Base-by-base conservation (phyloP, 2,329 filamentous ascomycete genomes). In the Daldinia sp. region DNA sequence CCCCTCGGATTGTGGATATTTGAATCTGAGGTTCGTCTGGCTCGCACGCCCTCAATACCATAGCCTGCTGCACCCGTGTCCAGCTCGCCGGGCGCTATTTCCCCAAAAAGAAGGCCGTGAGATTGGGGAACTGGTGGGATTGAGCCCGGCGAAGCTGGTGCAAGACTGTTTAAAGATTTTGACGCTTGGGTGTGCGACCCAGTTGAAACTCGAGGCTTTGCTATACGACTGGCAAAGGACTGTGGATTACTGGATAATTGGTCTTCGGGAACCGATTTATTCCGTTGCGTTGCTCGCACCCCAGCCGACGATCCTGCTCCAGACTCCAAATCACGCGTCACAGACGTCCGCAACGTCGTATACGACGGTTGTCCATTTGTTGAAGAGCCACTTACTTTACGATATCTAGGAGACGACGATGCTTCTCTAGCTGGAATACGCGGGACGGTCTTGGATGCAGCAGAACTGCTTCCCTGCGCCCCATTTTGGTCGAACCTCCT, bases 401-500 rank as follows among this genome's bases (percentile, higher is more conserved):
- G 75, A 58, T 69, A 74, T 66, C 72, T 77, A 72, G 72, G 72
- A 70, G 72, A 76, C 70, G 68, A 76, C 61, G 66, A 64, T 64
- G 65, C 72, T 72, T 78, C 74, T 73, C 77, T 76, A 63, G 72
- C 72, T 69, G 71, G 72, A 68, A 74, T 71, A 61, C 75, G 75
- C 61, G 75, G 68, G 51, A 74, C 71, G 35, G 73, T 61, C 68
- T 76, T 77, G 64, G 77, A 78, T 57, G 75, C 68, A 56, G 77
- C 73, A 41, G 76, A 70, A 63, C 75, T 65, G 47, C 68, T 68
- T 21, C 60, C 37, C 55, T 71, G 67, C 21, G 73, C 66, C 47
- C 76, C 80, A 68, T 83, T 87, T 72, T 89, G 87, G 76, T 94
- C 91, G 78, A 94, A 95, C 56, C 86, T 88, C 76, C 89, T 92